A percentile compares a stretch with the other conserved stretches of the same genome.
Evolutionary conservation across 768 basidiomycete genomes (phyloP).

Genomic region (Lactifluus rugatus): DNA sequence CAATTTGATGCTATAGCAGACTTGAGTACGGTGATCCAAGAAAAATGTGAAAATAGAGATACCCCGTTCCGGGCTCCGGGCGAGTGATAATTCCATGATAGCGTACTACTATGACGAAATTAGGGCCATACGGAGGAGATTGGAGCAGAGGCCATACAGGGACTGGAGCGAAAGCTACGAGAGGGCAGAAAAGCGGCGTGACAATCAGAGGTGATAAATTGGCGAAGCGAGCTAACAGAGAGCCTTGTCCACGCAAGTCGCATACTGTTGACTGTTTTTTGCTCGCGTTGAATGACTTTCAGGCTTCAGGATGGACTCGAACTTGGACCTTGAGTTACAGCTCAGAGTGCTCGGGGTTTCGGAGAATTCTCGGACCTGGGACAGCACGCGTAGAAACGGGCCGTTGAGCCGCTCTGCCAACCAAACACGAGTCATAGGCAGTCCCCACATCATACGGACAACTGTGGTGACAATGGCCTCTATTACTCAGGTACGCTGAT

Average conservation of each 20-base stretch:
- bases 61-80: constrained; percentile 65
- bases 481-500: constrained; percentile 2
- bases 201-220: not conserved
- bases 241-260: constrained; percentile 2
- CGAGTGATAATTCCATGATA: constrained; percentile 48
- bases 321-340: too few species aligned
- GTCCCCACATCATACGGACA: not conserved
- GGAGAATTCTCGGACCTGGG: too few species aligned
- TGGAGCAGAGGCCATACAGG: not conserved
- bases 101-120: constrained; percentile 15
- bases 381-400: not conserved
- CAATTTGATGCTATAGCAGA: constrained; percentile 59
- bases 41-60: constrained; percentile 11
- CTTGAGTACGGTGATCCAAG: not conserved
- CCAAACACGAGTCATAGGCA: not conserved
- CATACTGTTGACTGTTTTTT: not conserved
- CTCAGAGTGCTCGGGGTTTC: too few species aligned
- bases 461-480: not conserved
- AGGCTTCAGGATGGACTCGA: too few species aligned
- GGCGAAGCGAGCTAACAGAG: not conserved
- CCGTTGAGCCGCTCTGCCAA: not conserved
- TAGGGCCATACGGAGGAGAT: not conserved
- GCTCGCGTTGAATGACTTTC: too few species aligned
- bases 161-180: constrained; percentile 2
- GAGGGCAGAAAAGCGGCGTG: not conserved